Base-by-base conservation (phyloP, 1,284 basidiomycete species). In the Pseudozyma sp. region DNA sequence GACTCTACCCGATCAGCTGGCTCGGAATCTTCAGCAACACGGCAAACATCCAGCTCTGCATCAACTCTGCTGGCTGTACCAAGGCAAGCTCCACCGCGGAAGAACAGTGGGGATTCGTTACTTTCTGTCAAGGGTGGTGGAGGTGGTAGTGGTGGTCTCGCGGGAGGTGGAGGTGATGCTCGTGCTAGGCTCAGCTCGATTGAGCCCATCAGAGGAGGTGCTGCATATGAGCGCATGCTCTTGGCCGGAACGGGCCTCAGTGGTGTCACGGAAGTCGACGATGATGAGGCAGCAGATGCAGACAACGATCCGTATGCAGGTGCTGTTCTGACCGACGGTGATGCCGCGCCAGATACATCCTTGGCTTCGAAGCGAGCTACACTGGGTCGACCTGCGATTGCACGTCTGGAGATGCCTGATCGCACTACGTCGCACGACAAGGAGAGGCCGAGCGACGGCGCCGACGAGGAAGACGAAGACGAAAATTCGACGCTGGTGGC, bases 401-500 rank as follows among this genome's bases (percentile, higher is more conserved):
- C 73, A 3, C 53, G 69, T 9, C 36, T 71, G 8, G 68, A 71
- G 35, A 63, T 47, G 45, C 45, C 63, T 1, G 67, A 66, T 18
- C 62, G 59, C 21, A 53, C 49, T 2, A 52, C 54, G 13, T 1
- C 31, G 8, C 58, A 52, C 48, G 53, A 54, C 1, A 59, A 44
- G 10, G 14, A 21, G 16, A 61, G 53, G 35, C 9, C 47, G 5
- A 25, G 18, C 25, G 59, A 60, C 18, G 43, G 35, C 1, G 40
- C n/a, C 14, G 19, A 44, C 18, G 64, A 67, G 9, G 69, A 64
- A 9, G 78, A 80, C 14, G 76, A 78, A 18, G 81, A 83, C 38
- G 81, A 84, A 10, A 78, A 84, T 19, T 57, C 77, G 11, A 81
- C 81, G 4, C 74, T 85, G 1, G 66, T 79, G 1, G 79, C 82